Base-by-base conservation (phyloP, 345 rosid species). In the Eucalyptus caleyi region DNA sequence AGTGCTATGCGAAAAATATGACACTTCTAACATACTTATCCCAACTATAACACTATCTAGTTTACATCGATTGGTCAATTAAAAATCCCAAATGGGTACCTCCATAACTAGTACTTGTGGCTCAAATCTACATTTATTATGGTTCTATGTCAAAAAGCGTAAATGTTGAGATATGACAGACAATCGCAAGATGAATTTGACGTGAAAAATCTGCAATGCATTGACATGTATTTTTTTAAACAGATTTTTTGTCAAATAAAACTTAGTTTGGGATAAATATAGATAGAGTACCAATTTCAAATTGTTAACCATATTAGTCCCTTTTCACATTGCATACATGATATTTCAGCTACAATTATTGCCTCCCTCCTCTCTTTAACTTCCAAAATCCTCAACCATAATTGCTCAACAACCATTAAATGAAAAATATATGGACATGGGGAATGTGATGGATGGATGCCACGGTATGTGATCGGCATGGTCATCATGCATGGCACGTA, bases 21-120 rank as follows among this genome's bases (percentile, higher is more conserved):
- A 26, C 30, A 56, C 13, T 56, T 24, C 6, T 24, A 56, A 26
- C 13, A 5, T 56, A 56, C 30, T 56, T 24, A 24, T 56, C 62
- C 1, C 14, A 2, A 56, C 0, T 56, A 24, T 56, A 23, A 1
- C 30, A 56, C 30, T 56, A 56, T 56, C 30, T 24, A 56, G 14
- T 24, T 56, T 26, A 24, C 30, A 56, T 56, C 2, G 2, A 56
- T 0, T 56, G 6, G 30, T 10, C 0, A 0, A 4, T 24, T 24
- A 10, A 56, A 56, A 56, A 24, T 56, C 62, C 30, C 30, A 4
- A 24, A 56, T 24, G 30, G 19, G 13, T 24, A 24, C 30, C 62
- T 56, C 30, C 62, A 56, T 56, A 10, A 56, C 62, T 56, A 24
- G 62, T 56, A 56, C 30, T 0, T 1, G 1, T 56, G 62, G 30